Percentiles rank a stretch among this genome's conserved stretches.
phyloP scores from a whole-genome alignment of 176 grass and related monocot genomes.

The Zea luxurians region DNA sequence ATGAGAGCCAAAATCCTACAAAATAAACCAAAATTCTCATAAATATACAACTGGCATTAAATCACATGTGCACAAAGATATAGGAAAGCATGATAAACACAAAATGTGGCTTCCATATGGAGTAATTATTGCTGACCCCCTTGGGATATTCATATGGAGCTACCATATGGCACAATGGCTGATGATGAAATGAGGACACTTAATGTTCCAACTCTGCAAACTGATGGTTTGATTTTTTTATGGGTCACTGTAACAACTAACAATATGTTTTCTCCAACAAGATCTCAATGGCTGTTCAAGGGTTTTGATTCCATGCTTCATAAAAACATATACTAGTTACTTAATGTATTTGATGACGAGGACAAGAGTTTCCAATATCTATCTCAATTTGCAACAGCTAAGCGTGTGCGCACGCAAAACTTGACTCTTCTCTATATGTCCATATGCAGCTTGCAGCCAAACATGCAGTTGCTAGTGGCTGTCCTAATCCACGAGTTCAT shows the following conservation, averaged over 20 bases:
- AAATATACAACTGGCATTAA: no score
- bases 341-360: neutral
- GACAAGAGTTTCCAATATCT: no score
- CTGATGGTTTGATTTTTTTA: no score
- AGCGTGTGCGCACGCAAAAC: constrained; percentile 27
- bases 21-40: no score
- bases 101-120: constrained; percentile 19
- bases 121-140: constrained; percentile 98
- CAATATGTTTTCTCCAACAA: no score
- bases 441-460: neutral
- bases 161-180: constrained; percentile 98
- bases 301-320: no score
- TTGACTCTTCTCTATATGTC: neutral
- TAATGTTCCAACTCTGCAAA: constrained; percentile 46
- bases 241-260: no score
- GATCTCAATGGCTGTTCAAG: no score
- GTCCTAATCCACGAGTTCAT: neutral
- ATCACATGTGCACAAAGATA: no score
- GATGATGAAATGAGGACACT: constrained; percentile 99
- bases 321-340: no score
- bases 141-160: constrained; percentile 99
- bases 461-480: neutral
- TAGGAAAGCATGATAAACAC: no score
- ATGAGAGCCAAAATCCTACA: no score
- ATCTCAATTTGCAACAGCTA: constrained; percentile 14